Base-by-base conservation (phyloP, 2,329 filamentous ascomycete species). In the Gaeumannomyces tritici region DNA sequence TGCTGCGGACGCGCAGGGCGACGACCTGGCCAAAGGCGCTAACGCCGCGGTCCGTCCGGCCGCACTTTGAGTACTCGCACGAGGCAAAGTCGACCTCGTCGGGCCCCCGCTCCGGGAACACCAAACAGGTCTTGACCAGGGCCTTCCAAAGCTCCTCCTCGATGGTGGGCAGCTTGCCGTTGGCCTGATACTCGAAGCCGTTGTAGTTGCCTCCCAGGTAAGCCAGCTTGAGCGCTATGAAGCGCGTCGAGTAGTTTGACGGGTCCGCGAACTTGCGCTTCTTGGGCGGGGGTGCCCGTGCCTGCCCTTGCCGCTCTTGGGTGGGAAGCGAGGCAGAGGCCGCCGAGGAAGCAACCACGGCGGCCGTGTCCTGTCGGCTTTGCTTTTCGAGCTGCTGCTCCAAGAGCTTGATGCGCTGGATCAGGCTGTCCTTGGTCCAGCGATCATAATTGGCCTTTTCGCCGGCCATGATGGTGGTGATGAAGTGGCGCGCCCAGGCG, bases 1-100 rank as follows among this genome's bases (percentile, higher is more conserved):
- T 89, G 74, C 93, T 97, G 71, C 93, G 82, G 21, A 99, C 87
- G 62, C 89, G 79, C 55, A 99, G 77, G 0, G 87, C 89, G 70
- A 99, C 86, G 63, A 99, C 95, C 77, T 99, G 95, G 0, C 95
- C 95, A 77, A 99, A 99, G 3, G 95, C 93, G 74, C 92, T 97
- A 47, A 99, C 95, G 15, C 95, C 95, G 62, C 87, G 83, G 73
- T 99, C 95, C 24, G 95, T 99, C 65, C 95, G 83, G 2, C 95
- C 95, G 71, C 93, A 97, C 74, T 99, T 99, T 47, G 90, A 92
- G 74, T 98, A 99, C 65, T 96, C 90, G 73, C 87, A 93, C 9
- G 88, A 87, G 42, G 90, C 86, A 83, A 91, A 96, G 73, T 90
- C 88, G 29, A 97, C 79, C 61, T 83, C 76, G 12, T 84, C 80